phyloP scores from a whole-genome alignment of 805 yeast genomes.

The Cyberlindnera misumaiensis region DNA sequence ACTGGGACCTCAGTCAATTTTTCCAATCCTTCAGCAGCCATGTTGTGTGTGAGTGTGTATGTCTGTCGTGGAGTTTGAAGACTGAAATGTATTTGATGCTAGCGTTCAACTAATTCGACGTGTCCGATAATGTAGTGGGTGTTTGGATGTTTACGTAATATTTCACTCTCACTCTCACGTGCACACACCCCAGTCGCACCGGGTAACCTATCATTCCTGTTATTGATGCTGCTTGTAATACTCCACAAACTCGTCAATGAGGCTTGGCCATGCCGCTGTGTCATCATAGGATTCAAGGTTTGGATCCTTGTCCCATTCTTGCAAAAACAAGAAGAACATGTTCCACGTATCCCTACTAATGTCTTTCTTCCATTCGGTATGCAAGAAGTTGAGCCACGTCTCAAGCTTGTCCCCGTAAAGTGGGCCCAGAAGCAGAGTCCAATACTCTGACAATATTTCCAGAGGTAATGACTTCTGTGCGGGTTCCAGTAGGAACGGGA shows the following conservation, averaged over 20 bases:
- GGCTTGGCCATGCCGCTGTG: conserved; percentile 86
- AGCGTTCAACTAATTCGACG: conserved; percentile 1
- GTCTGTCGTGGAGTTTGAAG: conserved; percentile 1
- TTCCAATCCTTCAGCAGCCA: conserved; percentile 58
- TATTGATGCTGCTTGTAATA: conserved; percentile 23
- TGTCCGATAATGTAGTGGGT: conserved; percentile 1
- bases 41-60: conserved; percentile 5
- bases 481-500: conserved; percentile 54
- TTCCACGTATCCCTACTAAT: conserved; percentile 78
- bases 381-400: conserved; percentile 56
- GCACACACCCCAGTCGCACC: not conserved
- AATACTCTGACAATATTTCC: conserved; percentile 66
- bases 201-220: not conserved
- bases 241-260: conserved; percentile 80
- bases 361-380: conserved; percentile 33
- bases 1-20: conserved; percentile 80
- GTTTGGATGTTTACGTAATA: conserved; percentile 1
- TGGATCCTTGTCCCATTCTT: conserved; percentile 46
- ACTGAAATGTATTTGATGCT: not conserved
- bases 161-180: not conserved
- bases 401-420: conserved; percentile 29
- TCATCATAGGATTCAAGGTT: conserved; percentile 59
- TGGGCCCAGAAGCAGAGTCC: conserved; percentile 56
- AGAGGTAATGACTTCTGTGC: conserved; percentile 48
- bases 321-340: conserved; percentile 66